Conservation (phyloP, 2,329 filamentous ascomycete species). For the Cyphellophora europaea region DNA sequence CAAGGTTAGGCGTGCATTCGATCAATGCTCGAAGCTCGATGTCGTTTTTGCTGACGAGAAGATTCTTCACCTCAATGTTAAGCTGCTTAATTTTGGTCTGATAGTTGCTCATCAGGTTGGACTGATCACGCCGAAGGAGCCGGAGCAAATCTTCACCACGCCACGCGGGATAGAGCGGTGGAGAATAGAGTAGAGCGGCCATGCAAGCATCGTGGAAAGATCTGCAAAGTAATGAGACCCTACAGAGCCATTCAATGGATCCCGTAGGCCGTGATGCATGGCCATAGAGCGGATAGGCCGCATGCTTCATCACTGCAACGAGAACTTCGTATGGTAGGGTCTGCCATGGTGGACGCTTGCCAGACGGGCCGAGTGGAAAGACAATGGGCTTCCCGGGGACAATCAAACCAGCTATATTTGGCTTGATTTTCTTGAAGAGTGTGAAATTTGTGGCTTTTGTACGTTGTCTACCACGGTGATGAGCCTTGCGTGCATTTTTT, state of each 20-base stretch:
- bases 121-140: slow-evolving; percentile 46
- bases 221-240: slow-evolving; percentile 53
- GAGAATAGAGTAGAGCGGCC: slow-evolving; percentile 60
- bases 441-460: not conserved
- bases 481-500: not conserved
- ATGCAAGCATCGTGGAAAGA: slow-evolving; percentile 64
- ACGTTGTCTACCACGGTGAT: not conserved
- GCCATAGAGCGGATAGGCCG: slow-evolving; percentile 49
- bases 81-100: slow-evolving; percentile 61
- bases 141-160: slow-evolving; percentile 40
- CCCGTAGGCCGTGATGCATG: slow-evolving; percentile 32
- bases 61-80: slow-evolving; percentile 56
- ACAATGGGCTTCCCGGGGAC: not conserved
- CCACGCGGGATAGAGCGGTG: slow-evolving; percentile 49
- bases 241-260: slow-evolving; percentile 54
- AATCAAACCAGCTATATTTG: not conserved
- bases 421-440: slow-evolving; percentile 1
- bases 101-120: slow-evolving; percentile 44
- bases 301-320: slow-evolving; percentile 59
- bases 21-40: slow-evolving; percentile 52
- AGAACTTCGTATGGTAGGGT: slow-evolving; percentile 61
- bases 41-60: slow-evolving; percentile 44
- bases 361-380: not conserved
- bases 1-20: slow-evolving; percentile 55
- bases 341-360: slow-evolving; percentile 45